A percentile compares a stretch with the other conserved stretches of the same genome.
phyloP scores from a whole-genome alignment of 2,329 filamentous ascomycete genomes.

The Calonectria pseudoreteaudii region DNA sequence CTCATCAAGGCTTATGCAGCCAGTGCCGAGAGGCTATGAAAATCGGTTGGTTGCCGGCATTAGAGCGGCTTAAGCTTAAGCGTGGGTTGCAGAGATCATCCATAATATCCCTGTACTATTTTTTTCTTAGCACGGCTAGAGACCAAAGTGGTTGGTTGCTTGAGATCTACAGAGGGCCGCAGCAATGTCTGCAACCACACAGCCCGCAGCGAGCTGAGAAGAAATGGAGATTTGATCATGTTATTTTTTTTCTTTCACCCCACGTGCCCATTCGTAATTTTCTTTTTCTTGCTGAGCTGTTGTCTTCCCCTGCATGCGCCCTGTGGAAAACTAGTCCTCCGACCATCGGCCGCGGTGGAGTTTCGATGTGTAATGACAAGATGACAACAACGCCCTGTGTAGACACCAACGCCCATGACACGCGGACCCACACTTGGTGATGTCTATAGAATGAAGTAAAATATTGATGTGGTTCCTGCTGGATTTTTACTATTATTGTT shows the following conservation, averaged over 20 bases:
- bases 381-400: conserved; percentile 10
- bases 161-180: neutral
- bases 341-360: conserved; percentile 3
- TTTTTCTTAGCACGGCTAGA: neutral
- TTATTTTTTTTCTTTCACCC: neutral
- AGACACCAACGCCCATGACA: conserved; percentile 4
- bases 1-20: neutral
- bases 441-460: neutral
- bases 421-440: neutral
- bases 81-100: neutral
- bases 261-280: neutral
- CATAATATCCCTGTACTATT: neutral
- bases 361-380: conserved; percentile 6
- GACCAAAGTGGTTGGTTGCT: neutral
- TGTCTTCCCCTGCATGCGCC: neutral
- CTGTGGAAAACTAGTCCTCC: neutral
- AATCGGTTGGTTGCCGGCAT: neutral
- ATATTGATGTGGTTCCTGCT: neutral
- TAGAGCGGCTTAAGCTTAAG: conserved; percentile 3
- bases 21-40: neutral
- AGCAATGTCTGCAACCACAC: neutral
- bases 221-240: neutral
- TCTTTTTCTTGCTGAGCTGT: neutral
- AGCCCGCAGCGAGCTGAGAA: too few species aligned
- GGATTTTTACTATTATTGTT: neutral